These are phyloP conservation scores for Boletus sp. DNA, from an alignment of 1,284 basidiomycete species.

Conservation along the genomic window DNA sequence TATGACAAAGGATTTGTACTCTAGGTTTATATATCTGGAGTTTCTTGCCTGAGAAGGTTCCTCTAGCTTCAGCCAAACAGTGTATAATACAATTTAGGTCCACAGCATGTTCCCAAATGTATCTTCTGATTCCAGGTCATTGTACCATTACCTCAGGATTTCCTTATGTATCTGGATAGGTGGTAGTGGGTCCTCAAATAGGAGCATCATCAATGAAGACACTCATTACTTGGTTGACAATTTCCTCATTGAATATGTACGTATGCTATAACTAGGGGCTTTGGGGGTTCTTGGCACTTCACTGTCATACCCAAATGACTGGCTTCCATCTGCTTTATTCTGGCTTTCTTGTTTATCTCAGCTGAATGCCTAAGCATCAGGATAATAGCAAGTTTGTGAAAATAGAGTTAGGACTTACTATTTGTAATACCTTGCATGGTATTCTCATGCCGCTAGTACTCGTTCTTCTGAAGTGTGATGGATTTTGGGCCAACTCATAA, in stretches of 20 bases:
- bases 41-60: neutral
- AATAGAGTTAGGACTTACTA: too few species aligned
- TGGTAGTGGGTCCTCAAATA: neutral
- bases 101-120: constrained; percentile 1
- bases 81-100: neutral
- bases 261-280: too few species aligned
- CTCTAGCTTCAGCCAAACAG: neutral
- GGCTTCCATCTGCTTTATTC: too few species aligned
- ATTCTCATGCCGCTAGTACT: neutral
- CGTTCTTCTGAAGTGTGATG: neutral
- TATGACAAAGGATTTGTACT: neutral
- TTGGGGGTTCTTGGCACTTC: too few species aligned
- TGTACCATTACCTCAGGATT: neutral
- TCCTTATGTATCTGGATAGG: neutral
- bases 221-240: neutral
- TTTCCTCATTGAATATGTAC: neutral
- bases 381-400: too few species aligned
- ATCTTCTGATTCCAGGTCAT: neutral
- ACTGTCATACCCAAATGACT: too few species aligned
- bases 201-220: constrained; percentile 2
- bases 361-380: too few species aligned
- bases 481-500: neutral
- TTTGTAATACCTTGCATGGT: neutral
- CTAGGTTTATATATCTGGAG: neutral
- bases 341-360: too few species aligned